Conservation (phyloP, 331 rosid genomes). For the Malus hybrid region DNA sequence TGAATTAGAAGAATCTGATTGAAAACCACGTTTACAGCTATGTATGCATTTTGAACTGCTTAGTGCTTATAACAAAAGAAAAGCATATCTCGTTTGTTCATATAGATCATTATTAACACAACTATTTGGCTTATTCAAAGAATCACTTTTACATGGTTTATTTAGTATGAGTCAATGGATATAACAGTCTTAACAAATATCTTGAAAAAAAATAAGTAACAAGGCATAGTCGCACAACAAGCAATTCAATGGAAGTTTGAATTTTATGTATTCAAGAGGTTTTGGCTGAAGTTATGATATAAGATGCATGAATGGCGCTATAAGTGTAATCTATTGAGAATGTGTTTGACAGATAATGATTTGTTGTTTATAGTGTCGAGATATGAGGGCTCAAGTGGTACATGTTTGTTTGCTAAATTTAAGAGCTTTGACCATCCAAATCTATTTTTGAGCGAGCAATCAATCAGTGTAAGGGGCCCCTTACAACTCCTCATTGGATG, state of each 20-base stretch:
- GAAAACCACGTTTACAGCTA: constrained; percentile 37
- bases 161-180: too few relatives aligned
- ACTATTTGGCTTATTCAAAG: too few relatives aligned
- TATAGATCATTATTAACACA: too few relatives aligned
- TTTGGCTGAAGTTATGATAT: background rate
- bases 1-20: too few relatives aligned
- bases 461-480: background rate
- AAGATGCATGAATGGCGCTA: background rate
- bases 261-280: too few relatives aligned
- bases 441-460: background rate
- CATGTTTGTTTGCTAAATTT: background rate
- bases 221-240: too few relatives aligned
- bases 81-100: too few relatives aligned
- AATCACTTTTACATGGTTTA: constrained; percentile 1
- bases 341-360: background rate
- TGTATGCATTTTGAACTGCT: too few relatives aligned
- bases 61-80: too few relatives aligned
- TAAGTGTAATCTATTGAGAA: background rate
- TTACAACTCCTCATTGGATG: background rate
- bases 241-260: too few relatives aligned
- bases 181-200: too few relatives aligned
- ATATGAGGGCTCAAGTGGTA: background rate
- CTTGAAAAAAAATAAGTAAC: too few relatives aligned
- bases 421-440: background rate
- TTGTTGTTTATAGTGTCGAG: background rate